Evolutionary conservation across 1,284 basidiomycete genomes (phyloP).

Genomic region (Microbotryum scabiosae): DNA sequence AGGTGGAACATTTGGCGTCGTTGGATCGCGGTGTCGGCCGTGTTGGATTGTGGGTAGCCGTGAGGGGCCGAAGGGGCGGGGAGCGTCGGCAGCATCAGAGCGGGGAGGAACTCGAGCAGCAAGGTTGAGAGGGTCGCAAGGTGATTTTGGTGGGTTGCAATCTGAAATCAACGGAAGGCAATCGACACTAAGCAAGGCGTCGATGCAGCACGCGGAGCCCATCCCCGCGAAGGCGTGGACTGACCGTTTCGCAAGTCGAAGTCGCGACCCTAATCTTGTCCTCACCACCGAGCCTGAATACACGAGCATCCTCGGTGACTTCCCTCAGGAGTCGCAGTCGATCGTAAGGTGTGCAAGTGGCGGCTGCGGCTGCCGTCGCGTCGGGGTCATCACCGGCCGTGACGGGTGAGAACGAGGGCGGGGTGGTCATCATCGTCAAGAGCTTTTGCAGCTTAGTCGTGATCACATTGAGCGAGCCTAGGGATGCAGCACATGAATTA

Average conservation of each 20-base stretch:
- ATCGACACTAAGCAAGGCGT: not conserved
- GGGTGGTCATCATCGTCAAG: conserved; percentile 54
- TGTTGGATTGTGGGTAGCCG: conserved; percentile 29
- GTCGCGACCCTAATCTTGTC: conserved; percentile 98
- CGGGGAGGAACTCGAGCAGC: conserved; percentile 31
- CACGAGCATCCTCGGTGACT: conserved; percentile 83
- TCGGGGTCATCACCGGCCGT: conserved; percentile 48
- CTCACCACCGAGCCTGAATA: conserved; percentile 90
- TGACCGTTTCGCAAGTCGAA: conserved; percentile 75
- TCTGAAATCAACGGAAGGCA: conserved; percentile 5
- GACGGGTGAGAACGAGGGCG: not conserved
- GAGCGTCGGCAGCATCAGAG: conserved; percentile 26
- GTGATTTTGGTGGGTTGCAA: conserved; percentile 32
- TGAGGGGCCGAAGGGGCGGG: conserved; percentile 33
- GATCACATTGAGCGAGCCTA: conserved; percentile 60
- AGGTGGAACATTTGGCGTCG: conserved; percentile 25
- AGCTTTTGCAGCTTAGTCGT: conserved; percentile 67
- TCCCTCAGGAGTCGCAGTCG: conserved; percentile 80
- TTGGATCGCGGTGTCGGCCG: conserved; percentile 11
- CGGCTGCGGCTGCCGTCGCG: conserved; percentile 38
- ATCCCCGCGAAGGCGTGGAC: not conserved
- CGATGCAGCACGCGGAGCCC: not conserved
- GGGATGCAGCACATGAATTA: not conserved
- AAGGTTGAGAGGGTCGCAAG: conserved; percentile 32
- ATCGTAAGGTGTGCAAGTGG: conserved; percentile 51